Conservation (phyloP, 2,329 filamentous ascomycete genomes). For the Nannizziopsis arthrosporioides region DNA sequence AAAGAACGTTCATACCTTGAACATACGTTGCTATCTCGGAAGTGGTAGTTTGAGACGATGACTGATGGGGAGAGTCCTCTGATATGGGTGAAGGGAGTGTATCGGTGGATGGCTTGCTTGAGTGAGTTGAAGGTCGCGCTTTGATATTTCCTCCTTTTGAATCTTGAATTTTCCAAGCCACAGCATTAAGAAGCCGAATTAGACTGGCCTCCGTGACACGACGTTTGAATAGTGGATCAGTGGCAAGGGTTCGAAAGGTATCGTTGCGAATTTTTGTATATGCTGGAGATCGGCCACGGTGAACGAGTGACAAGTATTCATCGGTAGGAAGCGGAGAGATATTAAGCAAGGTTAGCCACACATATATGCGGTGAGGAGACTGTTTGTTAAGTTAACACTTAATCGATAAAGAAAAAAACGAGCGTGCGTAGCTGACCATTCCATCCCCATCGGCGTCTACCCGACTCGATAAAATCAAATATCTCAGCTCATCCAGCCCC, state of each 20-base stretch:
- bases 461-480: constrained; percentile 39
- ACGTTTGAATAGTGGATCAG: constrained; percentile 90
- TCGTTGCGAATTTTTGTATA: constrained; percentile 98
- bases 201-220: constrained; percentile 91
- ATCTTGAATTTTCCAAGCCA: constrained; percentile 89
- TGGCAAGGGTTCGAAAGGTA: constrained; percentile 90
- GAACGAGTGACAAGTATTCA: constrained; percentile 77
- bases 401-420: constrained; percentile 11
- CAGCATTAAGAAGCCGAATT: constrained; percentile 85
- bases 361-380: constrained; percentile 88
- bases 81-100: constrained; percentile 46
- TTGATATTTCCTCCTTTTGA: constrained; percentile 38
- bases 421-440: constrained; percentile 33
- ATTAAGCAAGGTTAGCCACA: constrained; percentile 90
- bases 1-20: constrained; percentile 97
- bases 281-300: constrained; percentile 83
- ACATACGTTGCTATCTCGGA: constrained; percentile 76
- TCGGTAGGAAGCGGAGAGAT: constrained; percentile 75
- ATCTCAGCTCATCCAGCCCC: constrained; percentile 37
- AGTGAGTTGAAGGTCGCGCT: constrained; percentile 27
- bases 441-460: constrained; percentile 43
- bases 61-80: constrained; percentile 35
- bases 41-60: constrained; percentile 37
- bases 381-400: constrained; percentile 28
- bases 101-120: constrained; percentile 30